phyloP scores from a whole-genome alignment of 306 rosid species.

The Calophaca sinica region DNA sequence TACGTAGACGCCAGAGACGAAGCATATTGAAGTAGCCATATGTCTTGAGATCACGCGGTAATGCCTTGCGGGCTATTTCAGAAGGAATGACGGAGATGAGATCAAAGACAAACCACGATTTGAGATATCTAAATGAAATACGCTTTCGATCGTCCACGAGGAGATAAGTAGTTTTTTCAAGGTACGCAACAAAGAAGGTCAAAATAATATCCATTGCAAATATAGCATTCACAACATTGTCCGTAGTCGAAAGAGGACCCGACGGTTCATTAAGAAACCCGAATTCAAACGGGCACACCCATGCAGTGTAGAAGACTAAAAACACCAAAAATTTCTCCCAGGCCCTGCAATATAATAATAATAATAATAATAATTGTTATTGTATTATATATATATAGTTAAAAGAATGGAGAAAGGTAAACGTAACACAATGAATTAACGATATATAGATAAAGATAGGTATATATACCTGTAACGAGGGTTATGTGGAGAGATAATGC shows the following conservation, averaged over 20 bases:
- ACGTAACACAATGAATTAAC: no score
- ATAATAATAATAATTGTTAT: background rate
- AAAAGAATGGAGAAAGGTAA: no score
- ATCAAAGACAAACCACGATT: constrained; percentile 70
- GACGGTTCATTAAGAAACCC: constrained; percentile 61
- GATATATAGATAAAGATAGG: background rate
- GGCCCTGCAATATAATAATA: constrained; percentile 45
- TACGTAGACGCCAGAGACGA: constrained; percentile 85
- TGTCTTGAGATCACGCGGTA: constrained; percentile 49
- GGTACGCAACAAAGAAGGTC: constrained; percentile 83
- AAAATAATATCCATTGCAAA: constrained; percentile 68
- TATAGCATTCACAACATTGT: constrained; percentile 68
- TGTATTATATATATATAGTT: no score
- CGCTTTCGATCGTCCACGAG: constrained; percentile 52
- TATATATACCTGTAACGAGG: constrained; percentile 55
- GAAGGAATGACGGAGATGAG: constrained; percentile 68
- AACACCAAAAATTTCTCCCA: constrained; percentile 69
- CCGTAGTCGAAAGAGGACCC: constrained; percentile 45
- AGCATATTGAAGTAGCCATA: constrained; percentile 79
- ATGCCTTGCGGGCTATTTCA: constrained; percentile 49
- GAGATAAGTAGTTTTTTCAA: constrained; percentile 63
- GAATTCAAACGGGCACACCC: constrained; percentile 82
- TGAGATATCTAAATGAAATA: constrained; percentile 69
- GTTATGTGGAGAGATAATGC: constrained; percentile 57
- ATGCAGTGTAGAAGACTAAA: constrained; percentile 79